Conservation (phyloP, 148 eudicot genomes). For the Chenopodium formosanum region DNA sequence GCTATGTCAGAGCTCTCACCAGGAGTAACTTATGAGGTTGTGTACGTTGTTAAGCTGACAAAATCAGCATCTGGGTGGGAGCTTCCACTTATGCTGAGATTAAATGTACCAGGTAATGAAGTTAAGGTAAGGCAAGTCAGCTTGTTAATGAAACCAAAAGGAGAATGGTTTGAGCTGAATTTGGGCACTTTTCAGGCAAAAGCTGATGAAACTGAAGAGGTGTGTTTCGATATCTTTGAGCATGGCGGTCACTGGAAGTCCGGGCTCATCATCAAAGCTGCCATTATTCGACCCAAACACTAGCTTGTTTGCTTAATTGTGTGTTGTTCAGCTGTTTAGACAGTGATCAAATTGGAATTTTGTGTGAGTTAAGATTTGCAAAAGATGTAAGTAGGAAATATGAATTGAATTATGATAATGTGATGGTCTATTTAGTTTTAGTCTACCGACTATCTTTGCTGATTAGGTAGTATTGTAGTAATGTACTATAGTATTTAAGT, state of each 20-base stretch:
- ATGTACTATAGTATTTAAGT: no score
- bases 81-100: constrained; percentile 21
- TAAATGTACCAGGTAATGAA: constrained; percentile 21
- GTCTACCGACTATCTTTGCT: no score
- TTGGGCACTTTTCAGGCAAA: constrained; percentile 23
- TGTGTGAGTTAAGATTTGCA: no score
- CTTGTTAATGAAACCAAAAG: constrained; percentile 28
- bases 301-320: not conserved
- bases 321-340: no score
- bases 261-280: constrained; percentile 31
- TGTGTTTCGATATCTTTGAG: constrained; percentile 29
- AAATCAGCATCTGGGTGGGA: constrained; percentile 38
- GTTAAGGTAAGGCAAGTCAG: constrained; percentile 22
- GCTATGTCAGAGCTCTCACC: constrained; percentile 28
- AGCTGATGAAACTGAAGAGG: constrained; percentile 22
- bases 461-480: no score
- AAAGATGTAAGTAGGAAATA: no score
- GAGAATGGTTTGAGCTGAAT: constrained; percentile 33
- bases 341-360: no score
- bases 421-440: no score
- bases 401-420: no score
- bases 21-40: constrained; percentile 24
- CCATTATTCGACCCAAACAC: constrained; percentile 30
- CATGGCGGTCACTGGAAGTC: constrained; percentile 37
- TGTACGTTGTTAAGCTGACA: constrained; percentile 28